Base-by-base conservation (phyloP, 805 yeast genomes). In the Metschnikowia noctiluminum region DNA sequence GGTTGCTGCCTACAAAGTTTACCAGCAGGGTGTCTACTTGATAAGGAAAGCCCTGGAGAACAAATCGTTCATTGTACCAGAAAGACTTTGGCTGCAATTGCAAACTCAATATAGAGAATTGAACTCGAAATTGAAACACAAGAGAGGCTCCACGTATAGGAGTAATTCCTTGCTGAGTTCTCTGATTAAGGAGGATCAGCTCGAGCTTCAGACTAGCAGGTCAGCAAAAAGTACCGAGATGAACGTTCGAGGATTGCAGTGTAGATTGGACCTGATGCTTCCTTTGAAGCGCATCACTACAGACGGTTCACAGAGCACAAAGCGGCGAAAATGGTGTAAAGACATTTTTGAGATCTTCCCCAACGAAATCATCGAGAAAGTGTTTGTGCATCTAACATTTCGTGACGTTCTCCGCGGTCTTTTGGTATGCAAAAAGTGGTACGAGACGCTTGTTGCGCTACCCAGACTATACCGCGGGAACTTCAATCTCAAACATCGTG, bases 21-120 rank as follows among this genome's bases (percentile, higher is more conserved):
- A 69, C 44, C 71, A 69, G 42, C 50, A 54, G 28, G 82, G 81
- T 0, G 39, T 74, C 2, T 61, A 63, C 41, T 59, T 56, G n/a
- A 67, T 78, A 7, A 66, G 65, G 26, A 52, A 50, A 10, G 75
- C 71, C 0, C 48, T 56, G 16, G 51, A 56, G n/a, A 60, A 63
- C 40, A 60, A 62, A 35, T 45, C 54, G 3, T 51, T 73, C 11
- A 51, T 46, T 12, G 68, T 73, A 13, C 70, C 72, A 15, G 63
- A 64, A 30, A 58, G 62, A 28, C 60, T 77, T 26, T 64, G 64
- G 35, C 46, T 49, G 1, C 62, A 51, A 27, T 51, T 73, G 48
- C 61, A 62, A 35, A 34, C 16, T 0, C 65, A 63, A 43, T 65
- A 63, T 49, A 41, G 42, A 8, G 48, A 46, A 10, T 50, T 69